Evolutionary conservation across 192 early-diverging fungal species (phyloP).

Genomic region (Fimicolochytrium jonesii): DNA sequence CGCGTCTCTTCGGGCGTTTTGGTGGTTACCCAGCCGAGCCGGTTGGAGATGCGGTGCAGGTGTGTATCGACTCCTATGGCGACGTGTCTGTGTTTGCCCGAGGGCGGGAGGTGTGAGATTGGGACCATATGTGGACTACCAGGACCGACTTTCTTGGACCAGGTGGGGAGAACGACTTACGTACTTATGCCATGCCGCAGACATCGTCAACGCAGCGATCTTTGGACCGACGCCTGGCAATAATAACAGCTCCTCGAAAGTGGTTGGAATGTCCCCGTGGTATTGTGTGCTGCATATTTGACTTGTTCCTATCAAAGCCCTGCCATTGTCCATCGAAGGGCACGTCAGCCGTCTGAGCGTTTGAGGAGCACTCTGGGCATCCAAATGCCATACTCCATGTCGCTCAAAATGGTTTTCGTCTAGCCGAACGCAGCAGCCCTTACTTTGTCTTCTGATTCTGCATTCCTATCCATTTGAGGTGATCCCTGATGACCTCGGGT

Average conservation of each 20-base stretch:
- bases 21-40: slow-evolving; percentile 82
- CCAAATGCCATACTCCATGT: not conserved
- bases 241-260: slow-evolving; percentile 68
- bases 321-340: too few relatives aligned
- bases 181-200: slow-evolving; percentile 79
- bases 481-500: slow-evolving; percentile 60
- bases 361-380: too few relatives aligned
- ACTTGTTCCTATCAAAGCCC: slow-evolving; percentile 77
- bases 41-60: slow-evolving; percentile 85
- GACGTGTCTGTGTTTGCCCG: slow-evolving; percentile 44
- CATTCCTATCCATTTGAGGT: slow-evolving; percentile 82
- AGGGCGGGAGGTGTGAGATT: not conserved
- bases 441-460: slow-evolving; percentile 76
- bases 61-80: slow-evolving; percentile 97
- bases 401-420: not conserved
- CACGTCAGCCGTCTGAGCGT: too few relatives aligned
- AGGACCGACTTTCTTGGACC: too few relatives aligned
- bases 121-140: too few relatives aligned
- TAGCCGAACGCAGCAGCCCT: slow-evolving; percentile 6
- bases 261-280: slow-evolving; percentile 77
- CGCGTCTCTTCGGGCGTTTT: slow-evolving; percentile 80
- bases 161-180: slow-evolving; percentile 31
- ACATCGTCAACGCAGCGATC: slow-evolving; percentile 82
- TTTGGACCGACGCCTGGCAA: slow-evolving; percentile 94
- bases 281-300: slow-evolving; percentile 66